Conservation (phyloP, 108 stramenopile species). For the Nitzschia palea region DNA sequence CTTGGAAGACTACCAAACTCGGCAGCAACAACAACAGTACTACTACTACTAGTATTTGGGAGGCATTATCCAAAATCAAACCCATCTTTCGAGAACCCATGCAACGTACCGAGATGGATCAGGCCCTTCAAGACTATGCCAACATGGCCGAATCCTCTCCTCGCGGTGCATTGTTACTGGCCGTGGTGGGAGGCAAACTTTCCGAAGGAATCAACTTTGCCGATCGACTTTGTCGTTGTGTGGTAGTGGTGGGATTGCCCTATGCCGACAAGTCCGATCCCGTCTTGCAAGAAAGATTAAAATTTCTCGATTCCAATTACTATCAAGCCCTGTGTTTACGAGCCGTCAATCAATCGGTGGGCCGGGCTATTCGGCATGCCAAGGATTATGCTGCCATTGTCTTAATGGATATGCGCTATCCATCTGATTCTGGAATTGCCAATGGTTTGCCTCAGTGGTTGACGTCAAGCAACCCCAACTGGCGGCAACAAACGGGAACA, state of each 20-base stretch:
- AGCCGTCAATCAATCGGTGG: conserved; percentile 97
- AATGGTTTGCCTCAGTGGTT: conserved; percentile 81
- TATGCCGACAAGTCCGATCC: conserved; percentile 97
- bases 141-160: conserved; percentile 41
- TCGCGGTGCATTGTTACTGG: conserved; percentile 86
- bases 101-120: conserved; percentile 71
- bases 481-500: conserved; percentile 15
- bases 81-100: conserved; percentile 84
- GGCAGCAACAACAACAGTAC: not conserved
- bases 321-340: conserved; percentile 96
- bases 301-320: conserved; percentile 59
- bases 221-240: conserved; percentile 94
- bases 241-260: conserved; percentile 97
- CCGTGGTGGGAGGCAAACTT: conserved; percentile 97
- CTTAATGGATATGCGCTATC: conserved; percentile 88
- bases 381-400: conserved; percentile 92
- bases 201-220: conserved; percentile 99
- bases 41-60: conserved; percentile 39
- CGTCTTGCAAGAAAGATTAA: conserved; percentile 92
- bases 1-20: conserved; percentile 55
- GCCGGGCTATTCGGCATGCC: conserved; percentile 96
- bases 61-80: conserved; percentile 52
- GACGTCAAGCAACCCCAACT: conserved; percentile 31
- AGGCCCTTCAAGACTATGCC: conserved; percentile 65
- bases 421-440: conserved; percentile 56